phyloP scores from a whole-genome alignment of 148 eudicot species.

The Silene latifolia region DNA sequence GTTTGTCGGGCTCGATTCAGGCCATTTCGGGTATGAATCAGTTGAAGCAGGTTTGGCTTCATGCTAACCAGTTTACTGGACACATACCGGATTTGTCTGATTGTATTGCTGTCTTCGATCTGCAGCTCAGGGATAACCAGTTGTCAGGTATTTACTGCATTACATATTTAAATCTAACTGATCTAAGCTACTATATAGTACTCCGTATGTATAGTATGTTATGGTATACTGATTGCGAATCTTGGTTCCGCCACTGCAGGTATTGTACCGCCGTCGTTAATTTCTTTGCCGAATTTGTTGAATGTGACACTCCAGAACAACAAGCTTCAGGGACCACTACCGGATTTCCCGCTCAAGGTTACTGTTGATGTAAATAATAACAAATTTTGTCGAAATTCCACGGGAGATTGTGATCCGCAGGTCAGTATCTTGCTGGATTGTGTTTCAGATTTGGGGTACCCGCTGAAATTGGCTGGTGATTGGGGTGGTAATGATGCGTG shows the following conservation, averaged over 20 bases:
- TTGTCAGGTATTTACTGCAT: conserved; percentile 17
- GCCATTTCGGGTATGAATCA: too few species aligned
- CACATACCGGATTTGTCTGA: too few species aligned
- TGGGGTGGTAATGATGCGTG: conserved; percentile 36
- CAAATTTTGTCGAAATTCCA: conserved; percentile 38
- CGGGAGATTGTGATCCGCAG: conserved; percentile 64
- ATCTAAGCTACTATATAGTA: too few species aligned
- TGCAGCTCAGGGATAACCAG: too few species aligned
- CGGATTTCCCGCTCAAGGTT: conserved; percentile 27
- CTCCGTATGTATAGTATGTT: too few species aligned
- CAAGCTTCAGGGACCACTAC: conserved; percentile 56
- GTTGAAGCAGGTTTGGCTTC: too few species aligned
- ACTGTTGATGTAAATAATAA: conserved; percentile 38
- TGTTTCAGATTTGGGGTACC: conserved; percentile 44
- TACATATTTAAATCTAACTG: too few species aligned
- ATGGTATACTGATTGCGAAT: too few species aligned
- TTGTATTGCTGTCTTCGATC: too few species aligned
- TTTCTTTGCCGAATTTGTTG: conserved; percentile 32
- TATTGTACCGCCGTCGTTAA: conserved; percentile 42
- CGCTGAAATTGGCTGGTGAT: conserved; percentile 34
- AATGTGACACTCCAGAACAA: conserved; percentile 58
- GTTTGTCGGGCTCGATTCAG: too few species aligned
- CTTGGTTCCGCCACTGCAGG: conserved; percentile 26
- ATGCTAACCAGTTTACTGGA: too few species aligned
- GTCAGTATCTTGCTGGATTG: conserved; percentile 38